phyloP scores from a whole-genome alignment of 2,329 filamentous ascomycete species.

The Paecilomyces sp. region DNA sequence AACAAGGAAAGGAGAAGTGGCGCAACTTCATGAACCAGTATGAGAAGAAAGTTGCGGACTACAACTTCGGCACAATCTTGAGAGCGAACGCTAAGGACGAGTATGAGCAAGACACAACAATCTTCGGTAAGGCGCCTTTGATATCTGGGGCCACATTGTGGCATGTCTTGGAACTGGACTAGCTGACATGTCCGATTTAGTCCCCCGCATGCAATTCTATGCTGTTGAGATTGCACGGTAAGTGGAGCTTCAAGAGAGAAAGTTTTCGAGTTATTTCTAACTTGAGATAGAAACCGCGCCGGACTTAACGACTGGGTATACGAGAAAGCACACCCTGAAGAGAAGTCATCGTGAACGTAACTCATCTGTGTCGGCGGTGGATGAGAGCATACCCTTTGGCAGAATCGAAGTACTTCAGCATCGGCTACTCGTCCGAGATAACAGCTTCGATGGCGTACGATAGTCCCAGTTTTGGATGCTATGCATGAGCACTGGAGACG shows the following conservation, averaged over 20 bases:
- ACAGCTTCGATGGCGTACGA: neutral
- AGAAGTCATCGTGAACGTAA: conserved; percentile 29
- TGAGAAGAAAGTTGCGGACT: conserved; percentile 93
- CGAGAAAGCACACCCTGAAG: conserved; percentile 65
- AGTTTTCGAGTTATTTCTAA: conserved; percentile 6
- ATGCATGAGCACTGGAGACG: neutral
- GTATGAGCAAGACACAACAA: conserved; percentile 82
- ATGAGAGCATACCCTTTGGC: neutral
- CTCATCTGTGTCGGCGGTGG: neutral
- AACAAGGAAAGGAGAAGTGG: conserved; percentile 88
- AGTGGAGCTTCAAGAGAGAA: conserved; percentile 14
- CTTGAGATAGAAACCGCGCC: conserved; percentile 58
- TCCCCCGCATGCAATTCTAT: conserved; percentile 68
- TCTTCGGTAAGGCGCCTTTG: conserved; percentile 64
- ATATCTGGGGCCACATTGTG: neutral
- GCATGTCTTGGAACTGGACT: neutral
- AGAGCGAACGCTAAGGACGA: conserved; percentile 70
- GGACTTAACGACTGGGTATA: conserved; percentile 97
- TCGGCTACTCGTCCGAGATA: neutral
- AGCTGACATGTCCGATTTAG: conserved; percentile 41
- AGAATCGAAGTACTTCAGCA: neutral
- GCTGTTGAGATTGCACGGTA: conserved; percentile 68
- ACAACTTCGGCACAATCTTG: conserved; percentile 95
- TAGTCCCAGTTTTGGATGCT: neutral
- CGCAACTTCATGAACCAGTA: conserved; percentile 89